Evolutionary conservation across 139 green algal genomes (phyloP).

Genomic region (Marvania coccoides): DNA sequence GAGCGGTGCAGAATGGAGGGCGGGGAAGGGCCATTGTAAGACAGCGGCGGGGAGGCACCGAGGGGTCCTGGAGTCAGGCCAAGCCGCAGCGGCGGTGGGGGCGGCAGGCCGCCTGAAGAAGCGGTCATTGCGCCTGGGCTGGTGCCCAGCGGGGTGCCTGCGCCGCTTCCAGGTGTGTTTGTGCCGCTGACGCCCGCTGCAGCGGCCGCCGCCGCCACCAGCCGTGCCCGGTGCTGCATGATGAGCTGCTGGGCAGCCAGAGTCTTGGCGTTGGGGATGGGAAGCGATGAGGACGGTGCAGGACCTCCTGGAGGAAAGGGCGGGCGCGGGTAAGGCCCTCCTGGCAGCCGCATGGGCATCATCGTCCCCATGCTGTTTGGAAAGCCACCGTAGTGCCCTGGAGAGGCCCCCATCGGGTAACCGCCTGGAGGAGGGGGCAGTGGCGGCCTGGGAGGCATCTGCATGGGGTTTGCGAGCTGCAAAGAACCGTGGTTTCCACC

Average conservation of each 20-base stretch:
- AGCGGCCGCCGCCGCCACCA: background rate
- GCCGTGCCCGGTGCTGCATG: background rate
- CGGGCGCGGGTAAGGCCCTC: too few species aligned
- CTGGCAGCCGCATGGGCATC: too few species aligned
- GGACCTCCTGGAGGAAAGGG: too few species aligned
- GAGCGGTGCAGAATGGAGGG: background rate
- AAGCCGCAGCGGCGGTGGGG: background rate
- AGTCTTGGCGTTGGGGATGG: background rate
- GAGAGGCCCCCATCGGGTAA: too few species aligned
- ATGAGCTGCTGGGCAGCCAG: background rate
- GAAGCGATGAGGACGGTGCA: too few species aligned
- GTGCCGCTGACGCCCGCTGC: background rate
- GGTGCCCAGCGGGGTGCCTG: background rate
- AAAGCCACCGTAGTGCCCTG: too few species aligned
- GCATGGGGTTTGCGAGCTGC: too few species aligned
- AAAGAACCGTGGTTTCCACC: too few species aligned
- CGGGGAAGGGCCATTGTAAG: background rate
- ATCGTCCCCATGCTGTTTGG: too few species aligned
- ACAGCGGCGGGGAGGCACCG: background rate
- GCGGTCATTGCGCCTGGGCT: background rate
- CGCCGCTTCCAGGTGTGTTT: too few species aligned
- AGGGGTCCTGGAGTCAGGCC: background rate
- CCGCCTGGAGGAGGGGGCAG: too few species aligned
- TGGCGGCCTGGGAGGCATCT: too few species aligned
- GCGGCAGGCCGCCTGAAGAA: background rate